Evolutionary conservation across 805 yeast species (phyloP).

Genomic region (Candida tallmaniae): DNA sequence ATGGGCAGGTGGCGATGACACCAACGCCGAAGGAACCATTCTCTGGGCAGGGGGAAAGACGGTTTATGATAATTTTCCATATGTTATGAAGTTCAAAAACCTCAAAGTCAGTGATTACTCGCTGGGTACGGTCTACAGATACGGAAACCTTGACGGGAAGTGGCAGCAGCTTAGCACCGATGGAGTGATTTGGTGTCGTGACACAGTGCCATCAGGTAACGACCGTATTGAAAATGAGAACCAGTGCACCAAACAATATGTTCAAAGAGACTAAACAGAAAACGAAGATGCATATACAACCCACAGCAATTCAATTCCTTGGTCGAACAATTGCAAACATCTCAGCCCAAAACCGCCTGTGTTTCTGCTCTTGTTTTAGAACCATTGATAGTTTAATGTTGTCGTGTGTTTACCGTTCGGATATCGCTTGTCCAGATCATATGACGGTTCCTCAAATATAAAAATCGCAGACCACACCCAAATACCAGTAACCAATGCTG

Average conservation of each 20-base stretch:
- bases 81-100: constrained; percentile 24
- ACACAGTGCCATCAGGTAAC: no score
- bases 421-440: not conserved
- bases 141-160: constrained; percentile 17
- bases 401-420: no score
- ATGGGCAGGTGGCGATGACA: constrained; percentile 41
- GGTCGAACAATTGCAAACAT: no score
- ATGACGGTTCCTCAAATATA: not conserved
- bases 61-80: constrained; percentile 27
- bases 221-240: no score
- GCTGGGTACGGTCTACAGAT: constrained; percentile 23
- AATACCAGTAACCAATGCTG: not conserved
- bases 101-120: constrained; percentile 24
- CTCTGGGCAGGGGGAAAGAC: constrained; percentile 39
- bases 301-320: no score
- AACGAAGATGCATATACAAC: no score
- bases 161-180: constrained; percentile 5
- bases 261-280: no score
- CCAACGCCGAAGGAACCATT: constrained; percentile 31
- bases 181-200: constrained; percentile 10
- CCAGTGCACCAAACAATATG: no score
- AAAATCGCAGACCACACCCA: not conserved
- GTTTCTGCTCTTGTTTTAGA: no score
- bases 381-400: no score
- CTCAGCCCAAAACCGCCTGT: no score